Conservation (phyloP, 78 protist species). For the Monosiga brevicollis region DNA sequence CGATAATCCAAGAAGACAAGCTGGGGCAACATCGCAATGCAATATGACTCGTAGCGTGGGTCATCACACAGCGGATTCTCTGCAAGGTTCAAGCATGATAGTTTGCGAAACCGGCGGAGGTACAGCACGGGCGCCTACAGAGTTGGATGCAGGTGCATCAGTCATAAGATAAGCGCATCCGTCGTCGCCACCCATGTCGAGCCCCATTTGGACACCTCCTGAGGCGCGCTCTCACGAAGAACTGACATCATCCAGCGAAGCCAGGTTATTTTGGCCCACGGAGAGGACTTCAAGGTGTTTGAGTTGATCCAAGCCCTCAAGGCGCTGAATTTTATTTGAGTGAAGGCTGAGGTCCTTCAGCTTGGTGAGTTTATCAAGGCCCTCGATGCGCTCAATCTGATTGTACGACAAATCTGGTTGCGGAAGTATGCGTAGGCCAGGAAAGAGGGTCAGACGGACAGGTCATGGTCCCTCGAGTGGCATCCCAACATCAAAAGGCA, state of each 20-base stretch:
- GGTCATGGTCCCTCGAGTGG: no score
- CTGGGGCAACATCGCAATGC: neutral
- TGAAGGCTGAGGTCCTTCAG: conserved; percentile 30
- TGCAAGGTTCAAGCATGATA: neutral
- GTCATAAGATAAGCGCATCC: neutral
- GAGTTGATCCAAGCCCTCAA: conserved; percentile 21
- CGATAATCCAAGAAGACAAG: neutral
- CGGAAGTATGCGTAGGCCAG: no score
- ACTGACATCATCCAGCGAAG: neutral
- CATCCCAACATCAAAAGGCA: neutral
- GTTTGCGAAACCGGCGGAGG: neutral
- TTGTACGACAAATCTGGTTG: conserved; percentile 31
- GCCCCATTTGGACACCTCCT: neutral
- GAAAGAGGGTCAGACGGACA: no score
- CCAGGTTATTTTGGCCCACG: conserved; percentile 19
- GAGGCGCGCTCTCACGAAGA: neutral
- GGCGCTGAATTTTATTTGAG: conserved; percentile 2
- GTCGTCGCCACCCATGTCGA: neutral
- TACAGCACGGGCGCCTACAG: neutral
- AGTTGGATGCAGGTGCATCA: neutral
- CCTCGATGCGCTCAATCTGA: conserved; percentile 29
- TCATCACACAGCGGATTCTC: neutral
- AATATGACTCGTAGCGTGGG: neutral
- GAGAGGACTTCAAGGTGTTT: conserved; percentile 7
- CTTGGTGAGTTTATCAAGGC: conserved; percentile 16